Base-by-base conservation (phyloP, 805 yeast genomes). In the Wickerhamiella siamensis region DNA sequence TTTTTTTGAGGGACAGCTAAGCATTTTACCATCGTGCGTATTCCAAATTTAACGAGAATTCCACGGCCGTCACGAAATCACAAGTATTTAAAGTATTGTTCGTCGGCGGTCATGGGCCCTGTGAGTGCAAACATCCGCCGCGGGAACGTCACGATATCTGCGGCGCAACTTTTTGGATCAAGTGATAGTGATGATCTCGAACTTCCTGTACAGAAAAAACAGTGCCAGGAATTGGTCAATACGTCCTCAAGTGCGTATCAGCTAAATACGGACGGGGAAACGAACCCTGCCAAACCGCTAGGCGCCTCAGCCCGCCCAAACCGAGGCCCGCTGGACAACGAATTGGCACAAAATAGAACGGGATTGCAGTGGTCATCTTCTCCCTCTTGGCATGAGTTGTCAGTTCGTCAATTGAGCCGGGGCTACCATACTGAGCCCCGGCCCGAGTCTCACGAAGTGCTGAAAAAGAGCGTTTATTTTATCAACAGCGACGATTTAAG, bases 291-390 rank as follows among this genome's bases (percentile, higher is more conserved):
- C 29, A 6, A 8, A 24, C 29, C 29, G 29, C 6, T 24, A 6
- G 12, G 29, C 29, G 6, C 29, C 12, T 24, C 12, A 12, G 12
- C 29, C 12, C 6, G 29, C 29, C 20, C 37, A 4, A 24, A 34
- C n/a, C n/a, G n/a, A n/a, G n/a, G n/a, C n/a, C n/a, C n/a, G n/a
- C n/a, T n/a, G n/a, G n/a, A n/a, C n/a, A n/a, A n/a, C n/a, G n/a
- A n/a, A n/a, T n/a, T n/a, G n/a, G n/a, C n/a, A n/a, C n/a, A n/a
- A n/a, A n/a, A n/a, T n/a, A n/a, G n/a, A n/a, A n/a, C n/a, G n/a
- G n/a, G n/a, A 14, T n/a, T 34, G 17, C 16, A 10, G n/a, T 34
- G 37, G 37, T 34, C 37, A n/a, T 34, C 37, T 14, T 34, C 37
- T 8, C 37, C 37, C 6, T 12, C 9, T 17, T 34, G 27, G 29